Conservation (phyloP, 2,329 filamentous ascomycete genomes). For the Fusarium musae region DNA sequence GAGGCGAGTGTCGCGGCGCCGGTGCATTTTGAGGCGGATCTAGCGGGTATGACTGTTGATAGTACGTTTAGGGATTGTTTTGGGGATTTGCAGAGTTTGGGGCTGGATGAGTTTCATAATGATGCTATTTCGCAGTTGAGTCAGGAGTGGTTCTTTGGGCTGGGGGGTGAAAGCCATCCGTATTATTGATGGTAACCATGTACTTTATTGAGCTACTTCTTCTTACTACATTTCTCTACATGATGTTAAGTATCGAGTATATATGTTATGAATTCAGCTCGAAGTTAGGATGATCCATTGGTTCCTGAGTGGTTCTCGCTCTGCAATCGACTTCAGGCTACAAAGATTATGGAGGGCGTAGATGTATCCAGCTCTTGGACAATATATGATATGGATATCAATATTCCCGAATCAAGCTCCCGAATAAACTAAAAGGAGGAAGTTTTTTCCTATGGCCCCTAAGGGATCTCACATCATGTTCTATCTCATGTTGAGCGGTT, state of each 20-base stretch:
- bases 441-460: background rate
- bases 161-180: conserved; percentile 25
- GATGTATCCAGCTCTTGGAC: too few species aligned
- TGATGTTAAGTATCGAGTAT: too few species aligned
- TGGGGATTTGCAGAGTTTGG: conserved; percentile 41
- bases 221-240: too few species aligned
- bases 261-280: too few species aligned
- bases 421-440: too few species aligned
- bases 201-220: background rate
- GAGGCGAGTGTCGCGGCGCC: conserved; percentile 27
- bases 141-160: conserved; percentile 38
- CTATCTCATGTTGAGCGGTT: background rate
- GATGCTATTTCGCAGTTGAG: conserved; percentile 44
- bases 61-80: conserved; percentile 54
- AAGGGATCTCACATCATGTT: rapidly evolving
- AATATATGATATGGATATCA: too few species aligned
- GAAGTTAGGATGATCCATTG: too few species aligned
- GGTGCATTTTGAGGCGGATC: conserved; percentile 8
- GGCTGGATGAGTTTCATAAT: conserved; percentile 40
- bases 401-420: too few species aligned
- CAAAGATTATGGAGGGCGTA: too few species aligned
- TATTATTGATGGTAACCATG: conserved; percentile 3
- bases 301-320: too few species aligned
- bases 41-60: conserved; percentile 50
- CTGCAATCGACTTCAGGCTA: too few species aligned